Evolutionary conservation across 331 rosid species (phyloP).

Genomic region (Malus hybrid): DNA sequence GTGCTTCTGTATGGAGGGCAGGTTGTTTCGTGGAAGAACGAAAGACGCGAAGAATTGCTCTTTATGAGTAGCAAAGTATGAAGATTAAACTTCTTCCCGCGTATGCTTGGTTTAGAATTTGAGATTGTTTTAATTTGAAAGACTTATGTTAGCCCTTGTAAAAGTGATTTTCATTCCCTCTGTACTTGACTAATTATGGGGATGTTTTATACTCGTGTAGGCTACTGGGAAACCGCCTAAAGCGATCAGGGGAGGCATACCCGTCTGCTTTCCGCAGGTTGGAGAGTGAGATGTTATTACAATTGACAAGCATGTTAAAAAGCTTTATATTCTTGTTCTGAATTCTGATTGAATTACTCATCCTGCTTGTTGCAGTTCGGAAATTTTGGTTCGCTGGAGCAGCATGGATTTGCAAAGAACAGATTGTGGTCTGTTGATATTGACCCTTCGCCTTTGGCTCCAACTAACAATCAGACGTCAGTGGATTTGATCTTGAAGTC

Average conservation of each 20-base stretch:
- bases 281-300: constrained; percentile 1
- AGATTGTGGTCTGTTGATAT: constrained; percentile 61
- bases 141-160: neutral
- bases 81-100: neutral
- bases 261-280: constrained; percentile 61
- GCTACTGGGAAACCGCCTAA: constrained; percentile 52
- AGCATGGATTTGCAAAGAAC: constrained; percentile 52
- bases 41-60: constrained; percentile 57
- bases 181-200: neutral
- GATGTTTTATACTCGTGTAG: constrained; percentile 23
- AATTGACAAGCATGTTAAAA: neutral
- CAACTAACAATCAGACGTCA: constrained; percentile 49
- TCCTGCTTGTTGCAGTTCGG: constrained; percentile 43
- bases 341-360: neutral
- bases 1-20: constrained; percentile 73
- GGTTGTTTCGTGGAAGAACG: constrained; percentile 77
- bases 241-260: constrained; percentile 74
- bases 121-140: neutral
- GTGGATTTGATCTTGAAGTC: constrained; percentile 68
- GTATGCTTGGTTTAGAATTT: neutral
- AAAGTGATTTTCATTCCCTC: neutral
- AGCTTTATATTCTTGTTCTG: neutral
- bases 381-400: constrained; percentile 48
- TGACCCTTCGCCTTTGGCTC: constrained; percentile 59
- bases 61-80: constrained; percentile 68